Base-by-base conservation (phyloP, 2,329 filamentous ascomycete species). In the Thermothelomyces thermophilus region DNA sequence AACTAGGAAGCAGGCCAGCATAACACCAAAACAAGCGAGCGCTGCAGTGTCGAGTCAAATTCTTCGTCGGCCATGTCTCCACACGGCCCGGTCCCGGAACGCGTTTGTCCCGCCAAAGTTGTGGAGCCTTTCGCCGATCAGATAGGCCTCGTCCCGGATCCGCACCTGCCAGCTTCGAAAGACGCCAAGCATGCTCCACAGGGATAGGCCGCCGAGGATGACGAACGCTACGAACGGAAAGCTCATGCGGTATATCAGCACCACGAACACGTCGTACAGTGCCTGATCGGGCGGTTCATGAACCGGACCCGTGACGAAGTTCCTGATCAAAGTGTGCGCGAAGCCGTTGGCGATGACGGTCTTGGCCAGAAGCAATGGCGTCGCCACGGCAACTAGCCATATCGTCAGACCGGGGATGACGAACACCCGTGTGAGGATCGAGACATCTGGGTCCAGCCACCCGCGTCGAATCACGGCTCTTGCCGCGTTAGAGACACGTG, bases 81-180 rank as follows among this genome's bases (percentile, higher is more conserved):
- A 71, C 13, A 65, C 63, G 2, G 62, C 62, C 51, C 63, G 63
- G 14, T 62, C 62, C 48, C 64, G 64, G 13, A 66, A 63, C 16
- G 64, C 64, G 16, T 65, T 67, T 14, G 69, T 65, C 7, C 66
- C 68, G 2, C 89, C 87, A 68, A 96, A 95, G 66, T 98, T 98
- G 70, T 98, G 94, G 62, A 98, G 69, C 52, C 90, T 74, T 70
- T 98, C 91, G 2, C 93, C 93, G 63, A 97, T 93, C 39, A 98
- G 73, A 66, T 98, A 98, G 0, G 95, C 90, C 68, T 98, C 94
- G 66, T 98, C 94, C 34, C 89, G 76, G 41, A 98, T 89, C 51
- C 84, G 80, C 50, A 83, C 75, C 60, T 87, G 82, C 90, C 91
- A 97, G 17, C 80, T 72, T 41, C 79, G 77, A 45, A 93, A 77